Evolutionary conservation across 2,329 filamentous ascomycete genomes (phyloP).

Genomic region (Aureobasidium subglaciale): DNA sequence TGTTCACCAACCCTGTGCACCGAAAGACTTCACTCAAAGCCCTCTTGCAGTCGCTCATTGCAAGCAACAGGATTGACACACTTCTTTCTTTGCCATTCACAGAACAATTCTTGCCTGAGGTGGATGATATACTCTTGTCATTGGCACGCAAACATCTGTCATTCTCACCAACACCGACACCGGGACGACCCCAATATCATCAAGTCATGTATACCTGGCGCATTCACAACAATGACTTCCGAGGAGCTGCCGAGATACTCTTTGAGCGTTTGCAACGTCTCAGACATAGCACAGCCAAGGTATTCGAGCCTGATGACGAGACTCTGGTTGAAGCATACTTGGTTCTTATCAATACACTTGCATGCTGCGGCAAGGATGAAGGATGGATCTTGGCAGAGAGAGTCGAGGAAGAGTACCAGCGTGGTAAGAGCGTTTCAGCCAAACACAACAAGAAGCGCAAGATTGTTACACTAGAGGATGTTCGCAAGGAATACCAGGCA

Average conservation of each 20-base stretch:
- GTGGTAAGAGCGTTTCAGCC: slow-evolving; percentile 4
- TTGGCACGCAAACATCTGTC: slow-evolving; percentile 64
- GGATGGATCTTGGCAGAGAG: slow-evolving; percentile 66
- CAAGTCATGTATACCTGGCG: slow-evolving; percentile 89
- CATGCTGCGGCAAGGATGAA: slow-evolving; percentile 74
- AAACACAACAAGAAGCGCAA: slow-evolving; percentile 50
- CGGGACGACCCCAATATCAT: slow-evolving; percentile 59
- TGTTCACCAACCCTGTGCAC: slow-evolving; percentile 64
- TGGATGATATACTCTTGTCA: slow-evolving; percentile 70
- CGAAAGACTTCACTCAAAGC: slow-evolving; percentile 64
- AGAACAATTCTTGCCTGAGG: slow-evolving; percentile 60
- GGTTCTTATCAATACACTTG: slow-evolving; percentile 86
- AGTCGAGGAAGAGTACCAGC: slow-evolving; percentile 29
- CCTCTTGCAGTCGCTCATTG: slow-evolving; percentile 46
- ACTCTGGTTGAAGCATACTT: slow-evolving; percentile 67
- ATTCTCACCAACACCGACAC: slow-evolving; percentile 39
- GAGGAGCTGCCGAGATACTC: slow-evolving; percentile 59
- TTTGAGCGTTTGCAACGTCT: slow-evolving; percentile 51
- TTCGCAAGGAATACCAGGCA: slow-evolving; percentile 80
- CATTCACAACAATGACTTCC: slow-evolving; percentile 75
- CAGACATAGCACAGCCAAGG: slow-evolving; percentile 9
- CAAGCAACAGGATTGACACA: slow-evolving; percentile 23
- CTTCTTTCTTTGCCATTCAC: slow-evolving; percentile 72
- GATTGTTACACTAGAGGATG: slow-evolving; percentile 77
- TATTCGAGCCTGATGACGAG: slow-evolving; percentile 27